Evolutionary conservation across 331 rosid species (phyloP), one percentile per base, ranked within the genome.

Genomic region (Saraca asoca): DNA sequence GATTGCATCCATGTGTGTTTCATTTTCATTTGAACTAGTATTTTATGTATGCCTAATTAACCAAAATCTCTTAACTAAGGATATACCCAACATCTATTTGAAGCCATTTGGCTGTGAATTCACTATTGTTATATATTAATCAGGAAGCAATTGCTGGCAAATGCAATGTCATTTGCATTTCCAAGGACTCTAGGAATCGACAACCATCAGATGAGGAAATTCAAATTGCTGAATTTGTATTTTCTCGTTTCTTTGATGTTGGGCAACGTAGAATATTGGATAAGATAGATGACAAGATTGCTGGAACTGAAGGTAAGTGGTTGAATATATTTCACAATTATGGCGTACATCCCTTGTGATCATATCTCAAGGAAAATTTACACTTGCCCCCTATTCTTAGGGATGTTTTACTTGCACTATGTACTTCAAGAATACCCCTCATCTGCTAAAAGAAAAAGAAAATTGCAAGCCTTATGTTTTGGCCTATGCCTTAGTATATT

Each of bases 111-210:
- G 44, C 14, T 44, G 5, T 43, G 7, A 35, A 45, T 72, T 69
- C 60, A 20, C 63, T 53, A 53, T 31, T 69, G 7, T 65, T 69
- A 39, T 45, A 54, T 58, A 13, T 66, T 10, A 60, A 64, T 67
- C 81, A 92, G 99, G 99, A 94, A 88, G 88, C 87, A 49, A 81
- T 94, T 81, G 83, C 85, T 75, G 99, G 99, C n/a, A 94, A 88
- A 85, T 94, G 97, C 82, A 77, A 82, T 42, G 81, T 94, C 71
- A 34, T 90, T 66, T 94, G 95, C 82, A 70, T 76, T 63, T 81
- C 89, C 31, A 85, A 81, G 70, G 96, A 88, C 67, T 61, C 42
- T 42, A 82, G 88, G 78, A 90, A 90, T 68, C 78, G 67, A 13
- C 91, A 66, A 54, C 91, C 88, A 34, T 75, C 82, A 18, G 78